Percentiles rank a stretch among this genome's conserved stretches.
Evolutionary conservation across 2,329 filamentous ascomycete species (phyloP).

Genomic region (Colletotrichum cereale): DNA sequence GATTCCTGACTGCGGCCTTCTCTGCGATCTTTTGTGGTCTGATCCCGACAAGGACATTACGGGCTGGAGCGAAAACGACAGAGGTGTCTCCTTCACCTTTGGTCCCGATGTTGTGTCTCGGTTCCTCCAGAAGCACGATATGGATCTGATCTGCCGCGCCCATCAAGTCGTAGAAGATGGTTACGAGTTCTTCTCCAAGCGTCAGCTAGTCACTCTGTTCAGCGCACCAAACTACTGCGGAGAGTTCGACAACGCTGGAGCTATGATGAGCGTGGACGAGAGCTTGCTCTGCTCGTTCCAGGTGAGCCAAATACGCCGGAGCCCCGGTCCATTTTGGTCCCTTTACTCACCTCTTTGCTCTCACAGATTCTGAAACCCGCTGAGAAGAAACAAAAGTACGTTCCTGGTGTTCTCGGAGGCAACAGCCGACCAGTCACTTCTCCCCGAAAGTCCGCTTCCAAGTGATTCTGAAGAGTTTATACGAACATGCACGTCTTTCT

Average conservation of each 20-base stretch:
- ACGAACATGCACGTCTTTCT: slow-evolving; percentile 81
- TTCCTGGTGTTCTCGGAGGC: slow-evolving; percentile 79
- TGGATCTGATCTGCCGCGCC: slow-evolving; percentile 98
- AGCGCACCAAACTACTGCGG: slow-evolving; percentile 99
- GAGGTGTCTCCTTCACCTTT: slow-evolving; percentile 98
- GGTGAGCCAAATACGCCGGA: slow-evolving; percentile 62
- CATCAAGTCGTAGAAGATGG: slow-evolving; percentile 99
- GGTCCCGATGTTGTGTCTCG: slow-evolving; percentile 96
- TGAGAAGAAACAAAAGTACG: slow-evolving; percentile 99
- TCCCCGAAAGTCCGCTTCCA: slow-evolving; percentile 75
- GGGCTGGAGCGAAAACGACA: slow-evolving; percentile 98
- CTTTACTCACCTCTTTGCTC: slow-evolving; percentile 31
- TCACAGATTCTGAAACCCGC: slow-evolving; percentile 95
- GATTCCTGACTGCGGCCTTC: slow-evolving; percentile 97
- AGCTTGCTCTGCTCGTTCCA: slow-evolving; percentile 99
- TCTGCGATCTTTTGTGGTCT: slow-evolving; percentile 98
- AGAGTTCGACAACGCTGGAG: slow-evolving; percentile 99
- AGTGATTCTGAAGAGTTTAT: slow-evolving; percentile 77
- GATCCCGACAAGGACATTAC: slow-evolving; percentile 99
- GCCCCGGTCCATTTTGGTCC: background rate
- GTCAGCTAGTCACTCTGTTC: slow-evolving; percentile 96
- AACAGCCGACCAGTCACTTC: slow-evolving; percentile 75
- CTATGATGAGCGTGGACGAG: slow-evolving; percentile 99
- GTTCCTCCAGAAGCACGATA: slow-evolving; percentile 99
- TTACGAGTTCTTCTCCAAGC: slow-evolving; percentile 99